Percentiles rank a stretch among this genome's conserved stretches.
phyloP scores from a whole-genome alignment of 495 filamentous ascomycete species.

The Penicillium dipodomyicola region DNA sequence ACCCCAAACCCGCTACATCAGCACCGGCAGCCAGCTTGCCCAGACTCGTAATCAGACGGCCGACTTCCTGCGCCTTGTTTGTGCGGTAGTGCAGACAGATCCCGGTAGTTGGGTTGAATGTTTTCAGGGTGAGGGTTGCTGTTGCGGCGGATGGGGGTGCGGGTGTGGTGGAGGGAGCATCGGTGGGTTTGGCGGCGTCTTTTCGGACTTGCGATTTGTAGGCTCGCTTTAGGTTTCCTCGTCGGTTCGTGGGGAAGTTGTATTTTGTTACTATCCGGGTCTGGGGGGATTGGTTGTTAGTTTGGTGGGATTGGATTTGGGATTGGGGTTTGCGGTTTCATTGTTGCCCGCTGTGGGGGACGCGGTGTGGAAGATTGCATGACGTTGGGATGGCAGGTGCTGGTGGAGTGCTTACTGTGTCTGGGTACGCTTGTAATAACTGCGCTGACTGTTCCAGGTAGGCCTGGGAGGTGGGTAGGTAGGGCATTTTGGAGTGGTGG shows the following conservation, averaged over 20 bases:
- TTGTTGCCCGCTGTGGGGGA: constrained; percentile 2
- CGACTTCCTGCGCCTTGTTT: constrained; percentile 86
- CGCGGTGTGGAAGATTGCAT: neutral
- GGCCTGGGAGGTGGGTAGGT: constrained; percentile 57
- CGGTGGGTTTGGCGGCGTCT: constrained; percentile 18
- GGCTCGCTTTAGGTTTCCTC: constrained; percentile 27
- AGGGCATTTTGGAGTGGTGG: constrained; percentile 50
- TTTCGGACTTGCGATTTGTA: constrained; percentile 23
- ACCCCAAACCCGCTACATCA: constrained; percentile 60
- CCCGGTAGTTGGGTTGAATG: constrained; percentile 80
- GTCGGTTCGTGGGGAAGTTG: constrained; percentile 55
- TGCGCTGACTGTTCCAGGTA: constrained; percentile 63
- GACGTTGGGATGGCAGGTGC: neutral
- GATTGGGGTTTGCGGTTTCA: neutral
- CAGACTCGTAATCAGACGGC: constrained; percentile 70
- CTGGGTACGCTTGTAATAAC: constrained; percentile 62
- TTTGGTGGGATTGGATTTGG: neutral
- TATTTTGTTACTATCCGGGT: constrained; percentile 85
- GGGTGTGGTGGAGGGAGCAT: constrained; percentile 31
- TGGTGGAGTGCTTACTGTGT: constrained; percentile 50
- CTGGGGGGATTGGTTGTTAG: constrained; percentile 39
- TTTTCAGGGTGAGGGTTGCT: constrained; percentile 78
- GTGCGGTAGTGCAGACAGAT: constrained; percentile 86
- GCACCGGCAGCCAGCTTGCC: constrained; percentile 59
- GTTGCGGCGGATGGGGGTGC: constrained; percentile 45